Evolutionary conservation across 176 grass and related monocot species (phyloP).

Genomic region (Aegilops speltoides): DNA sequence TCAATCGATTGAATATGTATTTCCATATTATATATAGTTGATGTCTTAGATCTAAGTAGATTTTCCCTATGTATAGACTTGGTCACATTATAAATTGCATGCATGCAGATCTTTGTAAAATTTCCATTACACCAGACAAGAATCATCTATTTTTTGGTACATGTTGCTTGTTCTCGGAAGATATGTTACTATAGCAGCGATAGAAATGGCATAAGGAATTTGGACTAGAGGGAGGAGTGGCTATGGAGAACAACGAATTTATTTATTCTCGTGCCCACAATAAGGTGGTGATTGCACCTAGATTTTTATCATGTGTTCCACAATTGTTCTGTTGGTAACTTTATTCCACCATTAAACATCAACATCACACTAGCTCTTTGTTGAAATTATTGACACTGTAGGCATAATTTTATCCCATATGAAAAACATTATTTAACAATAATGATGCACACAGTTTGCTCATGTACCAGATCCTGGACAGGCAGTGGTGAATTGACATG

Average conservation of each 20-base stretch:
- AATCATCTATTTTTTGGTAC: not conserved
- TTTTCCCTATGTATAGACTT: no score
- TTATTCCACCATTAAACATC: conserved; percentile 30
- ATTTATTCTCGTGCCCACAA: no score
- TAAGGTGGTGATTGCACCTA: no score
- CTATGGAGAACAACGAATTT: no score
- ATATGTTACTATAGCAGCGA: not conserved
- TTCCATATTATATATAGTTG: no score
- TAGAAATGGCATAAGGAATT: no score
- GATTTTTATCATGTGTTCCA: not conserved
- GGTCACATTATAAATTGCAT: not conserved
- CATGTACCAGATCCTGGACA: not conserved
- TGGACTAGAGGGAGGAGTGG: no score
- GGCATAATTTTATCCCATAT: no score
- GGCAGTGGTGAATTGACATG: not conserved
- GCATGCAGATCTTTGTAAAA: not conserved
- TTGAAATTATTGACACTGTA: not conserved
- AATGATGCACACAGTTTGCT: not conserved
- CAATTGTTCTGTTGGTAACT: not conserved
- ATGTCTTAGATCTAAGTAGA: no score
- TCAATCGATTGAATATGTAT: no score
- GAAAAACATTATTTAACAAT: not conserved
- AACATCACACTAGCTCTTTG: not conserved
- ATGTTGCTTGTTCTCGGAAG: not conserved
- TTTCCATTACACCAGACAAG: not conserved